These are phyloP conservation scores for Botrytis medusae DNA, from an alignment of 2,329 filamentous ascomycete species.

Conservation along the genomic window DNA sequence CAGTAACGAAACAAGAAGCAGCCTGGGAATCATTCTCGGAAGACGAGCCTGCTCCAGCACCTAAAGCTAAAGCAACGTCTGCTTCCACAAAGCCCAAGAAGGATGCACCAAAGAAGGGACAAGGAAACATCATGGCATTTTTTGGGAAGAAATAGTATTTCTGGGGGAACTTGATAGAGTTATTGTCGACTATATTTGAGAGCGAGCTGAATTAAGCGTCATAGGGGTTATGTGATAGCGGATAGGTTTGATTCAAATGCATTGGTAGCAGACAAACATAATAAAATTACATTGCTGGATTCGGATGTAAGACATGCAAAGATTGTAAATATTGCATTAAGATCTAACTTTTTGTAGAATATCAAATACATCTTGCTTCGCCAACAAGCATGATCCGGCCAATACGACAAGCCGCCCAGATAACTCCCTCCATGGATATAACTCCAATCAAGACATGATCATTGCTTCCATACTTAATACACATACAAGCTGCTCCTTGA, in stretches of 20 bases:
- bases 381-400: not conserved
- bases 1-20: constrained; percentile 81
- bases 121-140: constrained; percentile 90
- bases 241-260: not conserved
- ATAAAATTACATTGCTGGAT: not conserved
- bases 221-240: not conserved
- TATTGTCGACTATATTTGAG: not conserved
- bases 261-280: not conserved
- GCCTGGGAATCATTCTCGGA: constrained; percentile 94
- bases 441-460: constrained; percentile 5
- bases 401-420: too few species aligned
- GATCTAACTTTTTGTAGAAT: not conserved
- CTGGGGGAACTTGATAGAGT: not conserved
- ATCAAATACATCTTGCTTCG: not conserved
- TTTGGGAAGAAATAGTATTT: constrained; percentile 69
- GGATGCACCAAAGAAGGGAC: constrained; percentile 54
- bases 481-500: not conserved
- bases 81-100: constrained; percentile 52
- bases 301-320: not conserved
- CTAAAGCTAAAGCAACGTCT: constrained; percentile 50
- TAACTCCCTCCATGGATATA: not conserved
- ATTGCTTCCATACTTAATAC: too few species aligned
- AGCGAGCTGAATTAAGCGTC: not conserved
- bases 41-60: constrained; percentile 64
- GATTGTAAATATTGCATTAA: not conserved